Percentiles rank a stretch among this genome's conserved stretches.
Evolutionary conservation across 495 filamentous ascomycete genomes (phyloP).

Genomic region (Pseudevernia furfuracea): DNA sequence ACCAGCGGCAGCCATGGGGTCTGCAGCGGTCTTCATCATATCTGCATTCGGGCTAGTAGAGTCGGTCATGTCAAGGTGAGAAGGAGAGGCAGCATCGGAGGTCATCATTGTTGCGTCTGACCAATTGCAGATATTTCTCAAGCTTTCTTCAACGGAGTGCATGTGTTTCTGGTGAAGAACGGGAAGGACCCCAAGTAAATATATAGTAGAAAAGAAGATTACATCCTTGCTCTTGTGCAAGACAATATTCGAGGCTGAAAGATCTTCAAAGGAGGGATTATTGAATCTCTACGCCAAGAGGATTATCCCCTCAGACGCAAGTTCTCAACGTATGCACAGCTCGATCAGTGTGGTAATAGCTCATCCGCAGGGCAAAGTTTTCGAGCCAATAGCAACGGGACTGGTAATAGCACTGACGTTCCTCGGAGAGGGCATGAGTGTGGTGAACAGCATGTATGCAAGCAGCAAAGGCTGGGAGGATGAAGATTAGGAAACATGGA

Average conservation of each 20-base stretch:
- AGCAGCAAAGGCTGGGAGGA: not conserved
- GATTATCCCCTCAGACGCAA: not conserved
- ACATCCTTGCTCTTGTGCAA: not conserved
- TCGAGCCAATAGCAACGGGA: not conserved
- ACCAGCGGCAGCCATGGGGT: slow-evolving; percentile 8
- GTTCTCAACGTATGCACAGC: not conserved
- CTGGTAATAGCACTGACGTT: not conserved
- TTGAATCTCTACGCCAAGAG: slow-evolving; percentile 6
- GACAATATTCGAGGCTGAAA: not conserved
- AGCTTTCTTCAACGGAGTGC: slow-evolving; percentile 2
- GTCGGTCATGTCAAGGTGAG: slow-evolving; percentile 6
- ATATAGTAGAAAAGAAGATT: not conserved
- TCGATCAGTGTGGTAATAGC: not conserved
- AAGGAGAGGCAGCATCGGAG: slow-evolving; percentile 9
- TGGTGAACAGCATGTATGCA: not conserved
- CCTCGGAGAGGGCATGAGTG: not conserved
- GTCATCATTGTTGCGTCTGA: slow-evolving; percentile 9
- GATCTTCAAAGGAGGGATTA: slow-evolving; percentile 8
- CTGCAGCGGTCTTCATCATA: slow-evolving; percentile 1
- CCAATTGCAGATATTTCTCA: slow-evolving; percentile 4
- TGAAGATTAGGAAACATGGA: slow-evolving; percentile 18
- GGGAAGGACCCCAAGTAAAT: not conserved
- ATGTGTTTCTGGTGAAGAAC: not conserved
- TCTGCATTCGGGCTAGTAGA: not conserved
- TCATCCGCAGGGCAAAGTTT: not conserved